Conservation (phyloP, 768 basidiomycete genomes). For the Chalciporus piperatus region DNA sequence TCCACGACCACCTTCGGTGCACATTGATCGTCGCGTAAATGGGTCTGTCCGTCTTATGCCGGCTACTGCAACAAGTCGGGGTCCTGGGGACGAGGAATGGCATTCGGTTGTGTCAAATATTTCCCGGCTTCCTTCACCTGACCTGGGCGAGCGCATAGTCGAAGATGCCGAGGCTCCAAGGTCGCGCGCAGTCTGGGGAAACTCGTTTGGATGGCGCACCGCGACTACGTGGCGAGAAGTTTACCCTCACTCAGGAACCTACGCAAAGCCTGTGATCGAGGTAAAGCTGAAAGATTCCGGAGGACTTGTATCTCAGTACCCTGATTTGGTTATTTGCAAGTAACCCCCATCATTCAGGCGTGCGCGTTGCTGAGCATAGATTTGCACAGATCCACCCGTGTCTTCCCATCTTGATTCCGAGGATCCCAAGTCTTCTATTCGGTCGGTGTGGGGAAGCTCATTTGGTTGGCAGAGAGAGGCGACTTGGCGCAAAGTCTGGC, state of each 20-base stretch:
- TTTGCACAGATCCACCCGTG: slow-evolving; percentile 32
- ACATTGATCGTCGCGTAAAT: slow-evolving; percentile 47
- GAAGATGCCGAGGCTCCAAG: slow-evolving; percentile 11
- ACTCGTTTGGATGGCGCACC: slow-evolving; percentile 23
- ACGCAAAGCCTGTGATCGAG: neutral
- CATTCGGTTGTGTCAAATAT: slow-evolving; percentile 33
- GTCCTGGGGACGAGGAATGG: slow-evolving; percentile 43
- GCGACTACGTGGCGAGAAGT: slow-evolving; percentile 20
- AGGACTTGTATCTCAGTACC: slow-evolving; percentile 20
- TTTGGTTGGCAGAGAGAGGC: slow-evolving; percentile 18
- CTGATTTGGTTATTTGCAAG: slow-evolving; percentile 32
- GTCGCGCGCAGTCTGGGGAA: slow-evolving; percentile 17
- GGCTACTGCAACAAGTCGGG: slow-evolving; percentile 44
- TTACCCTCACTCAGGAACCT: slow-evolving; percentile 15
- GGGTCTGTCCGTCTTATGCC: slow-evolving; percentile 56
- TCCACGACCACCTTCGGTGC: slow-evolving; percentile 48
- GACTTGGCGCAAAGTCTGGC: slow-evolving; percentile 19
- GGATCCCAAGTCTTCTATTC: neutral
- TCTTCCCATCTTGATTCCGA: slow-evolving; percentile 27
- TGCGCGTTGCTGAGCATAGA: neutral
- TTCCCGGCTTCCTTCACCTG: slow-evolving; percentile 52
- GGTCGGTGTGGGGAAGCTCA: slow-evolving; percentile 13
- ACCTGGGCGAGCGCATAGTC: slow-evolving; percentile 49
- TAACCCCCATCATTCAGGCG: neutral
- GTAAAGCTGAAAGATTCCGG: slow-evolving; percentile 9